Base-by-base conservation (phyloP, 2,329 filamentous ascomycete species). In the Colletotrichum spaethianum region DNA sequence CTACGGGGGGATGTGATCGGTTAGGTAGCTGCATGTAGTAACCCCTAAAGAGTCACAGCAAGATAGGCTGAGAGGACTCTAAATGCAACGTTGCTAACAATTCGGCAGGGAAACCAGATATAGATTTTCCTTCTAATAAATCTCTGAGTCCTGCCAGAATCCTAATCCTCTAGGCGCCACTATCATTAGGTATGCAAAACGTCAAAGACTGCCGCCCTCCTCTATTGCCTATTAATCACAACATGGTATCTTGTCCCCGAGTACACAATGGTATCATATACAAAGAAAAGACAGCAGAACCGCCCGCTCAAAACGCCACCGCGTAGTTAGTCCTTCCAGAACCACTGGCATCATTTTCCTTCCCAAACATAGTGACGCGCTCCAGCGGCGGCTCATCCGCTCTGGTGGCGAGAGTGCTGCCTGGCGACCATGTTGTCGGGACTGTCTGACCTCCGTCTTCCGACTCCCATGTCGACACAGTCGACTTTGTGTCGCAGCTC, bases 381-480 rank as follows among this genome's bases (percentile, higher is more conserved):
- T 74, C 73, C 64, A 72, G 68, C 50, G 73, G 72, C 61, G 82
- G 81, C 70, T 81, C 84, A 14, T 83, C 82, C 72, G 80, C 79
- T 70, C 79, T 80, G 42, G 80, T 76, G 38, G 80, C 82, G 18
- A 85, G 80, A 11, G 82, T 84, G 77, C 85, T 87, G 63, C 83
- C 83, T 9, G 86, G 84, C 26, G 87, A 88, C 79, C 85, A 86
- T 16, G 82, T 86, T 2, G 86, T 87, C n/a, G 84, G 83, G 55
- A 84, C 75, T 7, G 83, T 88, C 66, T 82, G 82, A 67, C 85
- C 80, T 64, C 81, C 84, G 18, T 85, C 83, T 20, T 83, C 83
- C 56, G 82, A 86, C 67, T 84, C 85, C 82, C 88, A 88, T 6
- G 87, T 87, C 63, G 86, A 88, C 63, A 85, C 80, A 2, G 86